phyloP scores from a whole-genome alignment of 306 rosid genomes.

The Inga laurina region DNA sequence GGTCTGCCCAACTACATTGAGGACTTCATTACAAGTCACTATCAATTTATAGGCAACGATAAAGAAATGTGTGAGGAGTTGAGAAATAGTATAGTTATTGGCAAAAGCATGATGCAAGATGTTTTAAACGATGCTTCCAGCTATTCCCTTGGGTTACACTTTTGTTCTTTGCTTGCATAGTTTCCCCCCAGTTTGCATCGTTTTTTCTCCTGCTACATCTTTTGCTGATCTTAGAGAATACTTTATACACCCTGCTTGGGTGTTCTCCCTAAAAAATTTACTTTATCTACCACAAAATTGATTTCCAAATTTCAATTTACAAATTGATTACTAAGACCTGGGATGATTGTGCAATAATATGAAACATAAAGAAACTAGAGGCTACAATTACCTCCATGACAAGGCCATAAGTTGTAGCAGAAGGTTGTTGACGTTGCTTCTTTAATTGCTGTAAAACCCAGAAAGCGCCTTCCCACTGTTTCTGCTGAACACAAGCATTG shows the following conservation, averaged over 20 bases:
- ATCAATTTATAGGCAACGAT: background rate
- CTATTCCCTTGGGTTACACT: background rate
- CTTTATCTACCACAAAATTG: background rate
- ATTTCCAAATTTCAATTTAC: constrained; percentile 2
- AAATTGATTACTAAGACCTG: constrained; percentile 7
- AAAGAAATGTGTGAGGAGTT: background rate
- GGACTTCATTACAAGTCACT: background rate
- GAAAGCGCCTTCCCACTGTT: constrained; percentile 97
- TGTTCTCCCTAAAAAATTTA: constrained; percentile 10
- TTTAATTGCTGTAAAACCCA: constrained; percentile 94
- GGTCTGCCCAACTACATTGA: background rate
- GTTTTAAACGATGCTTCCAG: background rate
- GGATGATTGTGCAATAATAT: constrained; percentile 24
- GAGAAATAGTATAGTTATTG: background rate
- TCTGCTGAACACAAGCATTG: constrained; percentile 78
- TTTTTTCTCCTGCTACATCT: constrained; percentile 5
- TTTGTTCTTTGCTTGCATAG: background rate
- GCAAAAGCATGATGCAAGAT: background rate
- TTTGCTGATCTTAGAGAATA: constrained; percentile 5
- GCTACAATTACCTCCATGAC: constrained; percentile 83
- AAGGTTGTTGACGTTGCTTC: constrained; percentile 57
- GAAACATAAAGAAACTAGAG: constrained; percentile 29
- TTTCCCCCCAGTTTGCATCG: background rate
- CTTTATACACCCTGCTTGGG: constrained; percentile 23
- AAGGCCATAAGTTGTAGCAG: constrained; percentile 76